Base-by-base conservation (phyloP, 768 basidiomycete genomes). In the Amanita polypyramis region DNA sequence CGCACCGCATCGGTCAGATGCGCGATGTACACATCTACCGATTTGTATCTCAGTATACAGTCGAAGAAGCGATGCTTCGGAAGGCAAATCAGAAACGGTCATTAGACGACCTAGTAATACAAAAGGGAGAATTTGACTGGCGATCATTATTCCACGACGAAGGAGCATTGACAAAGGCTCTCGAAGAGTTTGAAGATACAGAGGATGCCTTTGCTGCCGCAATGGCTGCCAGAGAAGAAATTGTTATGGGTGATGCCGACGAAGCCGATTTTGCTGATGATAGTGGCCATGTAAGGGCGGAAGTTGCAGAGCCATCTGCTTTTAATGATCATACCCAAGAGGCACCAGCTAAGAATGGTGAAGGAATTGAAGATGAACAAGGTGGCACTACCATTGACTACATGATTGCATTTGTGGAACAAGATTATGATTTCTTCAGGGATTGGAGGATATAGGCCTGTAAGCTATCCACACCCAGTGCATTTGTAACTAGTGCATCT, bases 1-100 rank as follows among this genome's bases (percentile, higher is more conserved):
- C 94, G 0, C 95, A 99, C 61, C 88, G 95, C n/a, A 97, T 99
- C 53, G 95, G 95, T 7, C 95, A 97, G 62, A 91, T 91, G 51
- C 86, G 89, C 42, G 90, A 93, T 59, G 94, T 98, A 7, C 90
- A 96, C 61, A 94, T 97, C 56, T 96, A 95, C 64, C 85, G 94
- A 14, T 91, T 98, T 60, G 82, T 97, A 40, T 89, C 89, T 8
- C 72, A 78, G 50, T 76, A 86, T 63, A 94, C 94, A 0, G 91
- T 98, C 27, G 94, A 98, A 64, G 94, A 97, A 65, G 90, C 92
- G 44, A 87, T 98, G 79, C 76, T 98, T 27, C 83, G 84, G 52
- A 96, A 95, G 62, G 94, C 94, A n/a, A 94, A 98, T 56, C 94
- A 98, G 68, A 98, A 98, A 64, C 83, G 93, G 43, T 80, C 85